Base-by-base conservation (phyloP, 192 early-diverging fungal genomes). In the Haplosporangium gracile region DNA sequence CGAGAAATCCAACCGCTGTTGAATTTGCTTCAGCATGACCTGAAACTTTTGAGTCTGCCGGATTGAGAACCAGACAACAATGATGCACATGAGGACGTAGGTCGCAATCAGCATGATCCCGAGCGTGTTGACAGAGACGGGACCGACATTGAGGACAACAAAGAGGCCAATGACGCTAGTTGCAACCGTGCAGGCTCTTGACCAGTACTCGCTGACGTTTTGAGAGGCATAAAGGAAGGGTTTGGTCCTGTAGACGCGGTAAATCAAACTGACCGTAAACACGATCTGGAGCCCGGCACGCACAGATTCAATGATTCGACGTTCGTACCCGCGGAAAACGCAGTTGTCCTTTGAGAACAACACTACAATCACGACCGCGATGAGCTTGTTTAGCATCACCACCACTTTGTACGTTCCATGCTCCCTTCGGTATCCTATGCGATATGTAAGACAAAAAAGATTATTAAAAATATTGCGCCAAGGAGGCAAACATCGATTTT, bases 341-440 rank as follows among this genome's bases (percentile, higher is more conserved):
- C 94, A 94, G 78, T 93, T 94, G 74, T 94, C 93, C 83, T 93
- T 94, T 22, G 89, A 77, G 57, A 93, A 78, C 40, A 92, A 55
- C 0, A 89, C 89, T 0, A 90, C 83, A 29, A 89, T 78, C 2
- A 91, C 39, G 11, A 93, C 88, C 7, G 82, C 88, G 29, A 89
- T 29, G 22, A 94, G 85, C 86, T 93, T 93, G 79, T 88, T 89
- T 60, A 89, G 80, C 90, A 94, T 91, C 68, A 90, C 65, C 20
- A 92, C 90, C n/a, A 92, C 86, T 24, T 92, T 90, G 47, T 93
- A 91, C 5, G 82, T 88, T 18, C 91, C 90, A 74, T 90, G 88
- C 60, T 84, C 82, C 32, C 83, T 60, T 45, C 75, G 78, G 55
- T 89, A 89, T 9, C 88, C 88, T 89, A 82, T n/a, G 36, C 15